Evolutionary conservation across 2,329 filamentous ascomycete genomes (phyloP), one percentile per base, ranked within the genome.

Genomic region (Tolypocladium paradoxum): DNA sequence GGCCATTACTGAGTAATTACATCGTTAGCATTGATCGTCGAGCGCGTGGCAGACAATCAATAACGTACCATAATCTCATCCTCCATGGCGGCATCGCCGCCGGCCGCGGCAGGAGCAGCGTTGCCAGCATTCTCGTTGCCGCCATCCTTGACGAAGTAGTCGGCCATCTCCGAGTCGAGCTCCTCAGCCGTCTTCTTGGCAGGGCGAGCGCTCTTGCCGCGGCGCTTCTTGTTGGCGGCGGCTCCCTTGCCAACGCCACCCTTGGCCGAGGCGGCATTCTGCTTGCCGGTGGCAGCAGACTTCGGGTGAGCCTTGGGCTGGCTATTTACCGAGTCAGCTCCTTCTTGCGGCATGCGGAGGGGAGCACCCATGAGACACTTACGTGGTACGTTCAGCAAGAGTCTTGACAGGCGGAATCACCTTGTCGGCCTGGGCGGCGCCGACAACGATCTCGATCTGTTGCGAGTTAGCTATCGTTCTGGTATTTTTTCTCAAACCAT

Each of bases 81-180:
- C 61, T 83, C 82, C 82, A 85, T 85, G n/a, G 77, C 66, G 38
- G 79, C 81, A 62, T 84, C 82, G 48, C 75, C 79, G 53, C 67
- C 73, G 53, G 71, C 68, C 46, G 73, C 67, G 52, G 73, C 62
- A 55, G 77, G 74, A 57, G 74, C 74, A 33, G 73, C 76, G 50
- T 72, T 68, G 40, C 73, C 72, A 55, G 68, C 71, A 40, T 71
- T 73, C 51, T 70, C 74, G 59, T 75, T 75, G 51, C 69, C 74
- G 58, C 72, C 66, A 35, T 64, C 62, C 55, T 71, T 68, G 40
- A 78, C 83, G 68, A 95, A 97, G 75, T 99, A 99, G 70, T 97
- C 93, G 22, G 83, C 85, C 93, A 99, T 99, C 70, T 99, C 93
- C 5, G 89, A 90, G 69, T 99, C 93, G 29, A 99, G 83, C 74